These are phyloP conservation scores for Umbelopsis ramanniana DNA, from an alignment of 192 early-diverging fungal genomes.

Conservation along the genomic window DNA sequence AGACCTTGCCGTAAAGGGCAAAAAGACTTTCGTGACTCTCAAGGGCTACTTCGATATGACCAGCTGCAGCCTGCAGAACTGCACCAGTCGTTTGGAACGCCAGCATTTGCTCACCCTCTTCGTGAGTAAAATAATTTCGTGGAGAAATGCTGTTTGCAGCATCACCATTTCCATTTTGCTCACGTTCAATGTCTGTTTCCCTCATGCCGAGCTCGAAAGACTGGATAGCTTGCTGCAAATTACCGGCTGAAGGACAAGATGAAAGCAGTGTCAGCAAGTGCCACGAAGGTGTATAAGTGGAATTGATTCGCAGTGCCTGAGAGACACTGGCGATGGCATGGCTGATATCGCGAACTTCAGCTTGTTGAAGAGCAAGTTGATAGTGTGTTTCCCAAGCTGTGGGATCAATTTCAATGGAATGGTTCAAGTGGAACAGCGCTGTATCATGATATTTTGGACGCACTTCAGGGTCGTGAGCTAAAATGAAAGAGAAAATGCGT, in stretches of 20 bases:
- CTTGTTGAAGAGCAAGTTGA: slow-evolving; percentile 70
- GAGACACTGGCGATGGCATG: slow-evolving; percentile 59
- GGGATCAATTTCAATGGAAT: slow-evolving; percentile 56
- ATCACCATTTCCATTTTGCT: slow-evolving; percentile 40
- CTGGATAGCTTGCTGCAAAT: slow-evolving; percentile 64
- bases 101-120: slow-evolving; percentile 65
- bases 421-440: slow-evolving; percentile 56
- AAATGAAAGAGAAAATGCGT: slow-evolving; percentile 6
- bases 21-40: slow-evolving; percentile 65
- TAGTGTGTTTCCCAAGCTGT: slow-evolving; percentile 63
- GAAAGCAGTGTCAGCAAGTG: slow-evolving; percentile 71
- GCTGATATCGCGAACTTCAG: slow-evolving; percentile 64
- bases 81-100: slow-evolving; percentile 66
- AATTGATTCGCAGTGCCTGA: slow-evolving; percentile 56
- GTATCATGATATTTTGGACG: slow-evolving; percentile 65
- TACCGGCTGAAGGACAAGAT: slow-evolving; percentile 64
- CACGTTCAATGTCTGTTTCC: slow-evolving; percentile 47
- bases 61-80: slow-evolving; percentile 51
- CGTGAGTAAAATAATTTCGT: slow-evolving; percentile 22
- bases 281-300: slow-evolving; percentile 70
- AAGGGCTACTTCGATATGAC: slow-evolving; percentile 58
- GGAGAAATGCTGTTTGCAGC: slow-evolving; percentile 26
- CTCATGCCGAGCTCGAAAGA: slow-evolving; percentile 65
- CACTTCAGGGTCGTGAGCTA: slow-evolving; percentile 63
- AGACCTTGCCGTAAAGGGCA: slow-evolving; percentile 61